phyloP scores from a whole-genome alignment of 164 flowering plant species.

The Hamamelis virginiana region DNA sequence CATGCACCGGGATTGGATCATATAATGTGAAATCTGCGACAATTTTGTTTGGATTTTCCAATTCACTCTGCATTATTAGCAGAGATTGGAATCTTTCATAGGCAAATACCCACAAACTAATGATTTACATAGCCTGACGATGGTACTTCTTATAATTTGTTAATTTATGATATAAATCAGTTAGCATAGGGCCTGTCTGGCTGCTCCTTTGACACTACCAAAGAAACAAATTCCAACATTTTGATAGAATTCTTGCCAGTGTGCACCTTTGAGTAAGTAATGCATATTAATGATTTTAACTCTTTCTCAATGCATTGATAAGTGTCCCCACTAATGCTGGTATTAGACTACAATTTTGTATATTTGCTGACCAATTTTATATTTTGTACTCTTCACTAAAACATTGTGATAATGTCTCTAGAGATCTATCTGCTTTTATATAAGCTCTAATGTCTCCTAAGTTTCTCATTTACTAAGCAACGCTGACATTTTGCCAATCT shows the following conservation, averaged over 20 bases:
- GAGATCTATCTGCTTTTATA: not conserved
- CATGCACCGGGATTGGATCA: not conserved
- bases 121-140: not conserved
- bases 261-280: not conserved
- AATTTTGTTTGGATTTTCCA: not conserved
- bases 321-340: not conserved
- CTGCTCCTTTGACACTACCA: no score
- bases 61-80: no score
- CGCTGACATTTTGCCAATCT: not conserved
- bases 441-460: not conserved
- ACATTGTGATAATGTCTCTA: not conserved
- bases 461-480: not conserved
- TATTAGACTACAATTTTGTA: not conserved
- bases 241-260: not conserved
- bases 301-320: not conserved
- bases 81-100: no score
- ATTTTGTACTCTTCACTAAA: not conserved
- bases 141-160: not conserved
- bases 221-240: not conserved
- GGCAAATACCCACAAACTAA: no score
- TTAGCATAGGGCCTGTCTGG: not conserved
- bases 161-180: not conserved
- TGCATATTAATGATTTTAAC: not conserved
- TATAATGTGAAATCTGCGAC: not conserved
- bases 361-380: not conserved